These are phyloP conservation scores for Phytophthora sansomeana DNA, from an alignment of 352 stramenopile genomes.

Conservation along the genomic window DNA sequence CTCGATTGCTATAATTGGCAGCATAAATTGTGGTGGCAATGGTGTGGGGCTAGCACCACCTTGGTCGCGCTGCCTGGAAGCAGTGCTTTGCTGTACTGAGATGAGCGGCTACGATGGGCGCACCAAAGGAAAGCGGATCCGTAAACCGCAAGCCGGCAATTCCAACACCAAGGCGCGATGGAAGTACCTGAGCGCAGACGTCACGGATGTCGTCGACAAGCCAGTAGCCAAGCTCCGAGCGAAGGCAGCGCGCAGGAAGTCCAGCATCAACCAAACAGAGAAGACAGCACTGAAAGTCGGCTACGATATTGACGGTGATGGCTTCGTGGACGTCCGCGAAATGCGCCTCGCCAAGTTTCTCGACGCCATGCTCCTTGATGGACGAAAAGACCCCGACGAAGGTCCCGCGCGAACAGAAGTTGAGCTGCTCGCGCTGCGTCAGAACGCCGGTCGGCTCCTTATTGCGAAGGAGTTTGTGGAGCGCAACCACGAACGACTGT, in stretches of 20 bases:
- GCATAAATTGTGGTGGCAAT: neutral
- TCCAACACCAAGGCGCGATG: constrained; percentile 62
- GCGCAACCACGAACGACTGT: constrained; percentile 69
- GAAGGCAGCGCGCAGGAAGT: constrained; percentile 17
- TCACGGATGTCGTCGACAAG: constrained; percentile 51
- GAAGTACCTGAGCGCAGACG: constrained; percentile 60
- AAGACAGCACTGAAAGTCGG: constrained; percentile 26
- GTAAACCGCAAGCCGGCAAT: constrained; percentile 54
- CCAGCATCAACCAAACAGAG: constrained; percentile 5
- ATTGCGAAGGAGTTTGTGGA: constrained; percentile 78
- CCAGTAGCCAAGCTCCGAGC: constrained; percentile 13
- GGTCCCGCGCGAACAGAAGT: constrained; percentile 29
- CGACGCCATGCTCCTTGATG: constrained; percentile 59
- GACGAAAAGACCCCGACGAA: constrained; percentile 27
- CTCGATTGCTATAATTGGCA: neutral
- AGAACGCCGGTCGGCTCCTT: constrained; percentile 59
- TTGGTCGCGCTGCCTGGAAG: neutral
- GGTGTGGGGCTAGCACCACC: neutral
- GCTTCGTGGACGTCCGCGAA: constrained; percentile 69
- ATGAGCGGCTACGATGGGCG: constrained; percentile 44
- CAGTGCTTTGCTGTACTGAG: neutral
- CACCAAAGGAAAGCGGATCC: constrained; percentile 64
- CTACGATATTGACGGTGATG: constrained; percentile 77
- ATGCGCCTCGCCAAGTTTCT: constrained; percentile 74
- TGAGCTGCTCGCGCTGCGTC: constrained; percentile 57